Conservation (phyloP, 2,329 filamentous ascomycete genomes). For the Neonectria coccinea region DNA sequence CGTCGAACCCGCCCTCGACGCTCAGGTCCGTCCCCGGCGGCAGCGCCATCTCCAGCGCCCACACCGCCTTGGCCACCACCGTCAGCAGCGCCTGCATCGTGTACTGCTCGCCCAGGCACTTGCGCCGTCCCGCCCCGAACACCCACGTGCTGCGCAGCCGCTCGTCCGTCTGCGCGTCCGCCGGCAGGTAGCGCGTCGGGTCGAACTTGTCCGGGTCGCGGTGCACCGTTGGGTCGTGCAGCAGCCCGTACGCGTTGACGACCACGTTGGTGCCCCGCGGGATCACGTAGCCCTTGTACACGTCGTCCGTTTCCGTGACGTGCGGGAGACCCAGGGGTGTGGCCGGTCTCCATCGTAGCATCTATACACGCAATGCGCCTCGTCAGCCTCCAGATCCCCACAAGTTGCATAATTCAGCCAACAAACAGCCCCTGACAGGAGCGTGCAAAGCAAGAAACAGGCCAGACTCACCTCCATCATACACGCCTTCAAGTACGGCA, state of each 20-base stretch:
- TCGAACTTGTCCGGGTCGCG: constrained; percentile 43
- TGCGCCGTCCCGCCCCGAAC: constrained; percentile 61
- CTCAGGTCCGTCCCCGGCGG: constrained; percentile 40
- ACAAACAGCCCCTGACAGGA: neutral
- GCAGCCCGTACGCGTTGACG: constrained; percentile 49
- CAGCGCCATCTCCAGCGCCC: constrained; percentile 58
- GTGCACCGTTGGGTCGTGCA: constrained; percentile 42
- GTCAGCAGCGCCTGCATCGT: constrained; percentile 58
- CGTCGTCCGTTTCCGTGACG: constrained; percentile 60
- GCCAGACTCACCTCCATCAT: constrained; percentile 35
- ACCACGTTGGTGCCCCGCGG: constrained; percentile 60
- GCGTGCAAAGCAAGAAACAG: neutral
- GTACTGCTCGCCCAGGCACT: constrained; percentile 62
- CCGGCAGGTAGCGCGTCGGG: constrained; percentile 44
- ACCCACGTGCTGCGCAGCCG: constrained; percentile 49
- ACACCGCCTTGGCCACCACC: constrained; percentile 57
- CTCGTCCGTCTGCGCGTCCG: constrained; percentile 27
- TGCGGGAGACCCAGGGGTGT: constrained; percentile 60
- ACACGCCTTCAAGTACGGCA: constrained; percentile 44
- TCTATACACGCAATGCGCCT: constrained; percentile 29
- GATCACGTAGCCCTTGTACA: constrained; percentile 61
- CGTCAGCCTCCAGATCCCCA: constrained; percentile 10
- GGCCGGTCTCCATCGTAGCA: constrained; percentile 54
- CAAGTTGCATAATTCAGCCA: neutral
- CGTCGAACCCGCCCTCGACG: constrained; percentile 42